Evolutionary conservation across 345 rosid genomes (phyloP).

Genomic region (Citrus glauca): DNA sequence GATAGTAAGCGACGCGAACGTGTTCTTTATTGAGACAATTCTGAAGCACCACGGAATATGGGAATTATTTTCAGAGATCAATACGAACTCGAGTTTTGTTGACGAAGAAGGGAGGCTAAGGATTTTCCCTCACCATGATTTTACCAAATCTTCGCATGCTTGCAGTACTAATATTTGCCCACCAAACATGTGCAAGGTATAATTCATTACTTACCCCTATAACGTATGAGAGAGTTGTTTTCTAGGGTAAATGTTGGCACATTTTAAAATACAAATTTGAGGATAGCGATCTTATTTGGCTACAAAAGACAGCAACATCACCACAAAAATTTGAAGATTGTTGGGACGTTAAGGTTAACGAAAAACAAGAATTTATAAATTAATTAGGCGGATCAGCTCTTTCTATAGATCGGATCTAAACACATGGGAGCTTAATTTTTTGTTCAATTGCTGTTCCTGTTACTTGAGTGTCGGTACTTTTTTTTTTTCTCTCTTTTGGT

Average conservation of each 20-base stretch:
- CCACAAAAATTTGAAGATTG: no score
- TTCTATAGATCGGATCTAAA: not conserved
- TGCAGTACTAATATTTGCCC: constrained; percentile 56
- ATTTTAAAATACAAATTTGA: no score
- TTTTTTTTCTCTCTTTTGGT: no score
- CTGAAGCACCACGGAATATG: constrained; percentile 58
- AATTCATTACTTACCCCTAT: not conserved
- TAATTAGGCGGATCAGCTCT: not conserved
- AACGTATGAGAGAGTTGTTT: no score
- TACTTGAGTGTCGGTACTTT: no score
- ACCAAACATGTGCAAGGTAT: constrained; percentile 95
- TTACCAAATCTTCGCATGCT: constrained; percentile 48
- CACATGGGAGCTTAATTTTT: not conserved
- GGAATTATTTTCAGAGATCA: constrained; percentile 65
- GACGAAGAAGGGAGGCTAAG: constrained; percentile 52
- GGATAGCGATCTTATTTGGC: no score
- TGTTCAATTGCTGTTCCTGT: no score
- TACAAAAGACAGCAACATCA: no score
- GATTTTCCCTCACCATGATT: constrained; percentile 66
- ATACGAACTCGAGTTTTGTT: constrained; percentile 62
- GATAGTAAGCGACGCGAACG: constrained; percentile 75
- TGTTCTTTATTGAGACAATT: constrained; percentile 66
- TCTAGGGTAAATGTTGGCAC: no score
- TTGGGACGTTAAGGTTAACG: no score
- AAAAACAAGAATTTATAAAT: no score